Conservation (phyloP, 2,329 filamentous ascomycete species). For the Sarocladium strictum region DNA sequence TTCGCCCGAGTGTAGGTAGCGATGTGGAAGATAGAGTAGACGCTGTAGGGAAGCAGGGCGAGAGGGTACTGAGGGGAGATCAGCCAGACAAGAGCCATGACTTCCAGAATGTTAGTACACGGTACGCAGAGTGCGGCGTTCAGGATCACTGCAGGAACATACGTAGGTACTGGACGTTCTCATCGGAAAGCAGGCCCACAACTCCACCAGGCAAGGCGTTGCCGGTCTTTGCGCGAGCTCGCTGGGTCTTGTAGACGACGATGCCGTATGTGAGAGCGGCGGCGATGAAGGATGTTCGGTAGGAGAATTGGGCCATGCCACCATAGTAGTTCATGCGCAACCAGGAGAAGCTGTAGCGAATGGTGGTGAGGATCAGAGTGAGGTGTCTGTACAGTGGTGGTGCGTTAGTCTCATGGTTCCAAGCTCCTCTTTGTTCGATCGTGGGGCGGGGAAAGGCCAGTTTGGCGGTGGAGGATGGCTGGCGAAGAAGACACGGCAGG, state of each 20-base stretch:
- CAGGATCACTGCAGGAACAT: constrained; percentile 29
- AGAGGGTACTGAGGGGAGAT: constrained; percentile 83
- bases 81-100: constrained; percentile 93
- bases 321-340: constrained; percentile 83
- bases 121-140: neutral
- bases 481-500: neutral
- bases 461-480: constrained; percentile 8
- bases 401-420: constrained; percentile 12
- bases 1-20: constrained; percentile 94
- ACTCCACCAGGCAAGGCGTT: constrained; percentile 53
- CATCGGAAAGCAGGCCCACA: constrained; percentile 69
- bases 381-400: constrained; percentile 59
- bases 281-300: constrained; percentile 84
- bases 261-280: constrained; percentile 94
- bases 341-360: constrained; percentile 81
- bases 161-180: constrained; percentile 98
- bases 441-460: constrained; percentile 6
- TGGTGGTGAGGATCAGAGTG: constrained; percentile 73
- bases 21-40: constrained; percentile 98
- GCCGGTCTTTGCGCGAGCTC: constrained; percentile 73
- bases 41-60: constrained; percentile 86
- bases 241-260: constrained; percentile 96
- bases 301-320: constrained; percentile 71
- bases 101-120: constrained; percentile 38
- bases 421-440: neutral